Evolutionary conservation across 2,329 filamentous ascomycete species (phyloP).

Genomic region (Aspergillus floridensis): DNA sequence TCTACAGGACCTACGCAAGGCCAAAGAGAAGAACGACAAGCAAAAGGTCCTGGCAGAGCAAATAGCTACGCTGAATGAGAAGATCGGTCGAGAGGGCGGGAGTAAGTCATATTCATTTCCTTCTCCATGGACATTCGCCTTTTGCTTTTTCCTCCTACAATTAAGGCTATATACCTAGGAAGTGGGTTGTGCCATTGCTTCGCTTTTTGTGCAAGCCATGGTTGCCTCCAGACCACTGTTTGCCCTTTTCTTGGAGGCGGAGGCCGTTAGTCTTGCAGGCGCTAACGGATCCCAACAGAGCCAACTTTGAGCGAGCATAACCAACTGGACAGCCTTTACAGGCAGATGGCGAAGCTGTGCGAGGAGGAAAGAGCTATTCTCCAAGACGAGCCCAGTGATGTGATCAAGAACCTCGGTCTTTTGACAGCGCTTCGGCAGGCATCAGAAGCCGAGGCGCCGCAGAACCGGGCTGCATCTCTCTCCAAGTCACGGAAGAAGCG

Average conservation of each 20-base stretch:
- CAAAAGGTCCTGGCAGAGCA: conserved; percentile 40
- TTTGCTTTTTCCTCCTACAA: not conserved
- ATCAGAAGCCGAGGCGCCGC: conserved; percentile 45
- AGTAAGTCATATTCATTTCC: conserved; percentile 35
- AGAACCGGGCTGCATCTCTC: conserved; percentile 37
- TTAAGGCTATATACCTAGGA: no score
- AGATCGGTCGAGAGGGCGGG: conserved; percentile 42
- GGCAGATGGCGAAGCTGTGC: conserved; percentile 47
- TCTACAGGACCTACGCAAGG: conserved; percentile 42
- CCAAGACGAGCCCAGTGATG: conserved; percentile 49
- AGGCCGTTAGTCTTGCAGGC: conserved; percentile 8
- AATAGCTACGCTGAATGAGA: conserved; percentile 43
- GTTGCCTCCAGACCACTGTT: not conserved
- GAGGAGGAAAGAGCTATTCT: conserved; percentile 50
- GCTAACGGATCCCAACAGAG: conserved; percentile 22
- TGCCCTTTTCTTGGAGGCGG: not conserved
- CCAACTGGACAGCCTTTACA: conserved; percentile 46
- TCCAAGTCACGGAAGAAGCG: conserved; percentile 49
- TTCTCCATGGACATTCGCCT: not conserved
- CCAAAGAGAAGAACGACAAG: conserved; percentile 45
- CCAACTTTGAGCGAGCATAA: conserved; percentile 42
- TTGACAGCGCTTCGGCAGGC: conserved; percentile 49
- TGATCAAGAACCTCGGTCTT: conserved; percentile 51
- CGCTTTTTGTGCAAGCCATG: not conserved
- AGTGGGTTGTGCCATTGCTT: not conserved